Evolutionary conservation across 768 basidiomycete genomes (phyloP).

Genomic region (Clathrus columnatus): DNA sequence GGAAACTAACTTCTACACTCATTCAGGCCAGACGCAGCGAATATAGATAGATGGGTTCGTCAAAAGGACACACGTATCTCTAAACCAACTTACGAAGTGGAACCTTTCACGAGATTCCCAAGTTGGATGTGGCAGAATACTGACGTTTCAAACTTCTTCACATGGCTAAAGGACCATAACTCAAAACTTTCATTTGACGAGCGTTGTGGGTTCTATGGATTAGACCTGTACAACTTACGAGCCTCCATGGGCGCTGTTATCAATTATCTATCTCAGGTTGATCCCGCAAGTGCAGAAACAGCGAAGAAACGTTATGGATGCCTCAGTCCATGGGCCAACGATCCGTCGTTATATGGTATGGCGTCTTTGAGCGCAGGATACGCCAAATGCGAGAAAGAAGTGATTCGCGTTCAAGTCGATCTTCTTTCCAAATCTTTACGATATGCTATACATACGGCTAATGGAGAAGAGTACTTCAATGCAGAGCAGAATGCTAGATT

Average conservation of each 20-base stretch:
- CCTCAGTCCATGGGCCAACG: not conserved
- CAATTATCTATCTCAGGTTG: conserved; percentile 20
- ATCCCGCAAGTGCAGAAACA: conserved; percentile 18
- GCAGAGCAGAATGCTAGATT: conserved; percentile 24
- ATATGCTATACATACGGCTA: conserved; percentile 16
- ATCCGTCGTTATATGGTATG: conserved; percentile 6
- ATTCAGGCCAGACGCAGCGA: conserved; percentile 20
- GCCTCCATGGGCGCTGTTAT: conserved; percentile 20
- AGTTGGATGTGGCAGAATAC: conserved; percentile 27
- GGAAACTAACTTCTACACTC: not conserved
- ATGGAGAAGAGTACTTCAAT: conserved; percentile 20
- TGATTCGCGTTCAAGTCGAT: conserved; percentile 17
- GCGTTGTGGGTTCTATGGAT: conserved; percentile 21
- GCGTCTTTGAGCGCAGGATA: conserved; percentile 4
- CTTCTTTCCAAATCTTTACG: conserved; percentile 16
- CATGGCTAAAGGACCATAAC: conserved; percentile 18
- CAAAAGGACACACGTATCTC: not conserved
- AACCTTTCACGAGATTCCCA: conserved; percentile 17
- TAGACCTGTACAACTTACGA: conserved; percentile 23
- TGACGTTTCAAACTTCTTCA: conserved; percentile 20
- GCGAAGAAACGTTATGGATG: conserved; percentile 20
- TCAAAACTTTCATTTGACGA: conserved; percentile 10
- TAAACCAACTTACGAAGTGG: not conserved
- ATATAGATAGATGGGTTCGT: conserved; percentile 19
- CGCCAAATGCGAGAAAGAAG: conserved; percentile 21